A percentile compares a stretch with the other conserved stretches of the same genome.
These are phyloP conservation scores for Raddia distichophylla DNA, from an alignment of 176 grass and related monocot species.

Conservation along the genomic window DNA sequence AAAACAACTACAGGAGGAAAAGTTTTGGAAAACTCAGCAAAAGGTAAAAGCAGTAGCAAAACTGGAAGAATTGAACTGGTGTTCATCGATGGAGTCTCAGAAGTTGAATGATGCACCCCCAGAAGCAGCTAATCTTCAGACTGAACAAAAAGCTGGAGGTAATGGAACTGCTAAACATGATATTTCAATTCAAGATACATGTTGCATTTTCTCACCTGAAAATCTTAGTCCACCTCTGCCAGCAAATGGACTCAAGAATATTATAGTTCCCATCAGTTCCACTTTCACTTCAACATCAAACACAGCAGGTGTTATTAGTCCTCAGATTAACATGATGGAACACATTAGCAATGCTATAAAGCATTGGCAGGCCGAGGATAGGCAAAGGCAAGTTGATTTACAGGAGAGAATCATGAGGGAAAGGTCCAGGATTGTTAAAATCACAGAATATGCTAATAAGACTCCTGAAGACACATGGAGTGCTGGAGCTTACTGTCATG, in stretches of 20 bases:
- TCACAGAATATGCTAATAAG: conserved; percentile 25
- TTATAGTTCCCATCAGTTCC: conserved; percentile 15
- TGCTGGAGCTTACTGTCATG: conserved; percentile 36
- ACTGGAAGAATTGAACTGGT: conserved; percentile 58
- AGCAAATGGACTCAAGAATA: conserved; percentile 16
- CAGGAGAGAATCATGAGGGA: conserved; percentile 37
- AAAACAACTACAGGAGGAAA: conserved; percentile 59
- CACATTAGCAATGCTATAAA: conserved; percentile 25
- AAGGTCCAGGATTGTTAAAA: conserved; percentile 39
- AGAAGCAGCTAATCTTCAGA: conserved; percentile 23
- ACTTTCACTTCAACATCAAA: conserved; percentile 23
- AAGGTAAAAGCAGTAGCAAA: conserved; percentile 63
- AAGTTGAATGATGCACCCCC: conserved; percentile 26
- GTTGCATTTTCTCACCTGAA: conserved; percentile 15
- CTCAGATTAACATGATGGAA: conserved; percentile 37
- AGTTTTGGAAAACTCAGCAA: conserved; percentile 56
- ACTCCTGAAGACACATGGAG: conserved; percentile 20
- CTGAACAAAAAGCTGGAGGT: conserved; percentile 29
- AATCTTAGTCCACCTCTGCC: conserved; percentile 25
- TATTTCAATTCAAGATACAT: background rate
- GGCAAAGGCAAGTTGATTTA: conserved; percentile 49
- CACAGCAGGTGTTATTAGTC: conserved; percentile 19
- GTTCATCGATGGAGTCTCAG: conserved; percentile 14
- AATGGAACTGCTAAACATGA: conserved; percentile 22
- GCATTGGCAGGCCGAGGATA: conserved; percentile 47